Base-by-base conservation (phyloP, 164 flowering plant species). In the Vitis rupestris region DNA sequence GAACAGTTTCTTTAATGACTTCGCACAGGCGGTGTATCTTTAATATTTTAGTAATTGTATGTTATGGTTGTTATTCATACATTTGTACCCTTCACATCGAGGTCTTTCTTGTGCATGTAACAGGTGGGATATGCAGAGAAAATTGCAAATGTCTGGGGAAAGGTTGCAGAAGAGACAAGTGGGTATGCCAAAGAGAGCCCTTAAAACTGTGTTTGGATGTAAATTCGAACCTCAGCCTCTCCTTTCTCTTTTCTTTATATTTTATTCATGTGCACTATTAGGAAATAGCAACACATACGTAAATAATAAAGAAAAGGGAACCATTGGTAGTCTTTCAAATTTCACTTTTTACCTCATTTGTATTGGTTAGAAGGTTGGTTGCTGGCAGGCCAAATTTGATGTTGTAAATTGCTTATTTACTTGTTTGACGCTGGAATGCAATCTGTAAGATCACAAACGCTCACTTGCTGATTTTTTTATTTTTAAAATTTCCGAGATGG, bases 41-140 rank as follows among this genome's bases (percentile, higher is more conserved):
- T 37, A 37, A 37, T 37, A 37, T 37, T 37, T 6, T 37, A 37
- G 6, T 37, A 37, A 37, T 37, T 37, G 7, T 37, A 37, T 37
- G 44, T 37, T 6, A 6, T 37, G 10, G 30, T 14, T 59, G 62
- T 23, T 4, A 19, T 19, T 19, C 59, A 8, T 10, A 6, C 16
- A 56, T 16, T 15, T 56, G 12, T 60, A 3, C 2, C 19, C 9
- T 27, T 23, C 58, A 16, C 13, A 17, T 4, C 2, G 13, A 29
- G 23, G n/a, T 8, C 29, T 70, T 75, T 44, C 49, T 67, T 49
- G 10, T 69, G 44, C 17, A 70, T 19, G 10, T 73, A 53, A 66
- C 88, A 95, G 99, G 97, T 86, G 60, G 97, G 91, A 30, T 90
- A 86, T 67, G 96, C 94, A 9, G 97, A 93, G 81, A 93, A 90